These are phyloP conservation scores for Barnettozyma sp. DNA, from an alignment of 805 yeast species.

Conservation along the genomic window DNA sequence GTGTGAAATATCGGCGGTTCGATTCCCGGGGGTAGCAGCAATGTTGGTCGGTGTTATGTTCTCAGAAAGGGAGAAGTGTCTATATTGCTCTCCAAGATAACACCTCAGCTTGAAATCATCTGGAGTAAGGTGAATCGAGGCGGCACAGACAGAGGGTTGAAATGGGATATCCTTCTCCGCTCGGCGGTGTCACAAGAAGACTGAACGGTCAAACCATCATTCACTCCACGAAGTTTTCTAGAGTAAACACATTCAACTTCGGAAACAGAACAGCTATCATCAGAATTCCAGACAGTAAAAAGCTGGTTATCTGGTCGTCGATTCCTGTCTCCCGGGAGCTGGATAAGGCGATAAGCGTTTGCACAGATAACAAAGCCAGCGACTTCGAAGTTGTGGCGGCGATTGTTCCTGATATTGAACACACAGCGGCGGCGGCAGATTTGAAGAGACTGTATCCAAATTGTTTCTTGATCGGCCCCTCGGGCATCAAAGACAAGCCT, in stretches of 20 bases:
- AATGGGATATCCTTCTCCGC: constrained; percentile 35
- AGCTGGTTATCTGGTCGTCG: constrained; percentile 48
- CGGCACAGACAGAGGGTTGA: no score
- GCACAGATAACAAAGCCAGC: constrained; percentile 29
- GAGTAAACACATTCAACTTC: constrained; percentile 25
- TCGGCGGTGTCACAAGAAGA: constrained; percentile 34
- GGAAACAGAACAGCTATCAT: constrained; percentile 37
- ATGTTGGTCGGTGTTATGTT: background rate
- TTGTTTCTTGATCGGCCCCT: constrained; percentile 46
- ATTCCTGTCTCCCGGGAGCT: constrained; percentile 47
- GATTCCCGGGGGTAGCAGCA: constrained; percentile 1
- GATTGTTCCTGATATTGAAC: constrained; percentile 58
- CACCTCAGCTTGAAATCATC: no score
- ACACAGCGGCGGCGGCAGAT: constrained; percentile 53
- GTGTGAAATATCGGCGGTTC: background rate
- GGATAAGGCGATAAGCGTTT: constrained; percentile 31
- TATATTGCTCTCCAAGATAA: no score
- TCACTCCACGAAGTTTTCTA: constrained; percentile 31
- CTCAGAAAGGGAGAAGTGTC: no score
- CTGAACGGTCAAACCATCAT: constrained; percentile 27
- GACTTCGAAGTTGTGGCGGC: constrained; percentile 38
- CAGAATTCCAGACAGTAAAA: constrained; percentile 22
- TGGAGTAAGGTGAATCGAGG: no score
- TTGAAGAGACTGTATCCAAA: constrained; percentile 45
- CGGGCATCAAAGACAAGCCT: constrained; percentile 31